Conservation (phyloP, 2,329 filamentous ascomycete species). For the Penicillium sp. region DNA sequence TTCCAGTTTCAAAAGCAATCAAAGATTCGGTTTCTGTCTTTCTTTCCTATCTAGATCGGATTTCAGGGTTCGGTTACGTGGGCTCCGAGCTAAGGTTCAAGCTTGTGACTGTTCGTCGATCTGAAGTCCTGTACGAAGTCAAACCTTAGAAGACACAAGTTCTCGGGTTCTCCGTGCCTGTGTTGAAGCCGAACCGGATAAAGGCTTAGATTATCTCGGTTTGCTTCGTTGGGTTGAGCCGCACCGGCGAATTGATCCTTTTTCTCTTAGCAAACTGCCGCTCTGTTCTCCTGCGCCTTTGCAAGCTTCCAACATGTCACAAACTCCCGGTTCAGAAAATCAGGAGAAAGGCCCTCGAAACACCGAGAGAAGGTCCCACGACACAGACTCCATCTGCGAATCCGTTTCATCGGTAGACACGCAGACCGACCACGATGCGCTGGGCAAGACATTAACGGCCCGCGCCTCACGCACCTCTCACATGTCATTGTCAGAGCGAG, state of each 20-base stretch:
- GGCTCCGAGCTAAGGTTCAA: background rate
- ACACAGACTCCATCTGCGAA: conserved; percentile 30
- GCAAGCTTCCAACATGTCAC: background rate
- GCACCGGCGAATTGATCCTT: no score
- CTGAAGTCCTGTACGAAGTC: no score
- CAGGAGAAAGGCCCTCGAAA: conserved; percentile 25
- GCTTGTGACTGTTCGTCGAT: no score
- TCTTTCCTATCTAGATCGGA: background rate
- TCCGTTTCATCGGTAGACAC: conserved; percentile 32
- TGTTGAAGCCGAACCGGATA: no score
- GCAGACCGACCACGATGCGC: conserved; percentile 27
- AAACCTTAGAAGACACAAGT: no score
- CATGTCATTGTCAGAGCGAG: conserved; percentile 41
- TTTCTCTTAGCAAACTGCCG: no score
- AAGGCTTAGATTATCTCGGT: no score
- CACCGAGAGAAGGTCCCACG: conserved; percentile 13
- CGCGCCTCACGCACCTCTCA: conserved; percentile 34
- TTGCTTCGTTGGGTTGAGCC: no score
- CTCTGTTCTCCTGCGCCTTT: no score
- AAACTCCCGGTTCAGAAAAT: background rate
- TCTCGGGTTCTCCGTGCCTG: no score
- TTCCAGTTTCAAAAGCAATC: conserved; percentile 6
- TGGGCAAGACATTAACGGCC: conserved; percentile 31
- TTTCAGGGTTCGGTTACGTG: no score
- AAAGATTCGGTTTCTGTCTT: background rate